Conservation (phyloP, 257 asterid species). For the Apocynum venetum region DNA sequence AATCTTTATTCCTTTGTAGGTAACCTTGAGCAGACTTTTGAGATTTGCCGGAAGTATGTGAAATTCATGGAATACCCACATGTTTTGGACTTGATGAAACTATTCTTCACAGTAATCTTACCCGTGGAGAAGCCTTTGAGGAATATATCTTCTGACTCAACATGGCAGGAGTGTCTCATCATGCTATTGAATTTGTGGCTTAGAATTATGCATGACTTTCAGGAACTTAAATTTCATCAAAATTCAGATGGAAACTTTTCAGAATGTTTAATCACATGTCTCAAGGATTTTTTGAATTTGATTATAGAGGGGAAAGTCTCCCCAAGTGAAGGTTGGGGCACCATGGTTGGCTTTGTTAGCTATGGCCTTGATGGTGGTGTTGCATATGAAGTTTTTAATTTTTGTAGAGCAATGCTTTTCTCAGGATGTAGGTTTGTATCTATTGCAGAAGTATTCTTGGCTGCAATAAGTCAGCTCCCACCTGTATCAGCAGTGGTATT, state of each 20-base stretch:
- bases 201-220: slow-evolving; percentile 59
- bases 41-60: slow-evolving; percentile 44
- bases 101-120: slow-evolving; percentile 55
- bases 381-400: slow-evolving; percentile 45
- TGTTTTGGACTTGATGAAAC: slow-evolving; percentile 43
- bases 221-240: slow-evolving; percentile 34
- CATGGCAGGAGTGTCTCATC: slow-evolving; percentile 60
- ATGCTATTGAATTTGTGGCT: slow-evolving; percentile 77
- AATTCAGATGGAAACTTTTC: slow-evolving; percentile 46
- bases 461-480: slow-evolving; percentile 36
- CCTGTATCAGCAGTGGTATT: slow-evolving; percentile 29
- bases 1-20: slow-evolving; percentile 45
- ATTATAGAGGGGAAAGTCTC: slow-evolving; percentile 48
- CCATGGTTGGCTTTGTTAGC: slow-evolving; percentile 45
- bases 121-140: slow-evolving; percentile 35
- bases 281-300: slow-evolving; percentile 51
- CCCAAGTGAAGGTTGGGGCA: slow-evolving; percentile 70
- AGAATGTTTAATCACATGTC: slow-evolving; percentile 43
- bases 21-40: slow-evolving; percentile 60
- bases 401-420: slow-evolving; percentile 72
- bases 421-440: slow-evolving; percentile 68
- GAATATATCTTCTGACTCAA: slow-evolving; percentile 37
- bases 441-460: slow-evolving; percentile 40
- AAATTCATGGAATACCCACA: slow-evolving; percentile 48
- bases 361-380: slow-evolving; percentile 44